phyloP scores from a whole-genome alignment of 441 rosid species.

The Adansonia gregorii region DNA sequence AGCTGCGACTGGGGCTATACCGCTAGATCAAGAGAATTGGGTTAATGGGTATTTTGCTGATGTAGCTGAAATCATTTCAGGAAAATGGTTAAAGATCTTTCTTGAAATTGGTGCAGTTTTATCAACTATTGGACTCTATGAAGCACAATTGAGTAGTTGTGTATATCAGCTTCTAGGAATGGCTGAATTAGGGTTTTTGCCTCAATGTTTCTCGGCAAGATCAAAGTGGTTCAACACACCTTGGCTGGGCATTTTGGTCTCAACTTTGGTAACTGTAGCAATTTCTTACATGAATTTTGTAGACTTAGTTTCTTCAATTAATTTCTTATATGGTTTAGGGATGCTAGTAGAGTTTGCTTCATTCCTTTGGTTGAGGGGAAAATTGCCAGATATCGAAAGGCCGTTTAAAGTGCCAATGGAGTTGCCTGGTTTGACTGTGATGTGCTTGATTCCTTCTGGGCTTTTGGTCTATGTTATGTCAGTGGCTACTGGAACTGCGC shows the following conservation, averaged over 20 bases:
- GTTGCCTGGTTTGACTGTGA: conserved; percentile 34
- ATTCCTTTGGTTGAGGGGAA: conserved; percentile 47
- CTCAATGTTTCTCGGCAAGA: conserved; percentile 28
- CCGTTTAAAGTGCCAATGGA: conserved; percentile 43
- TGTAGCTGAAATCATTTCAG: not conserved
- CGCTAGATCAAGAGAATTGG: conserved; percentile 4
- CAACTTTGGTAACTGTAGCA: conserved; percentile 38
- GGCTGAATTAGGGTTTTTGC: conserved; percentile 43
- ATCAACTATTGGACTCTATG: conserved; percentile 38
- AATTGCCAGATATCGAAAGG: conserved; percentile 36
- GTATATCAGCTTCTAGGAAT: conserved; percentile 46
- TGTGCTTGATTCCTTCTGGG: conserved; percentile 45
- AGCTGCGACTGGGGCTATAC: conserved; percentile 19
- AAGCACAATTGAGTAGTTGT: conserved; percentile 48
- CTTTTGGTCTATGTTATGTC: conserved; percentile 43
- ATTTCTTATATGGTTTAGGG: conserved; percentile 49
- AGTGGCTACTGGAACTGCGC: conserved; percentile 31
- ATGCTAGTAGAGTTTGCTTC: conserved; percentile 51
- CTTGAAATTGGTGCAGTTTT: conserved; percentile 25
- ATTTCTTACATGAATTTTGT: conserved; percentile 41
- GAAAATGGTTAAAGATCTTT: conserved; percentile 8
- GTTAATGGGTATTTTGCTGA: conserved; percentile 17
- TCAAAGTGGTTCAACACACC: conserved; percentile 42
- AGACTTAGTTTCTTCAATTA: conserved; percentile 39
- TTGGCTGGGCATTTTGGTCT: conserved; percentile 45